A percentile compares a stretch with the other conserved stretches of the same genome.
Conservation (phyloP, 371 early-diverging fungal species). For the Circinella umbellata region DNA sequence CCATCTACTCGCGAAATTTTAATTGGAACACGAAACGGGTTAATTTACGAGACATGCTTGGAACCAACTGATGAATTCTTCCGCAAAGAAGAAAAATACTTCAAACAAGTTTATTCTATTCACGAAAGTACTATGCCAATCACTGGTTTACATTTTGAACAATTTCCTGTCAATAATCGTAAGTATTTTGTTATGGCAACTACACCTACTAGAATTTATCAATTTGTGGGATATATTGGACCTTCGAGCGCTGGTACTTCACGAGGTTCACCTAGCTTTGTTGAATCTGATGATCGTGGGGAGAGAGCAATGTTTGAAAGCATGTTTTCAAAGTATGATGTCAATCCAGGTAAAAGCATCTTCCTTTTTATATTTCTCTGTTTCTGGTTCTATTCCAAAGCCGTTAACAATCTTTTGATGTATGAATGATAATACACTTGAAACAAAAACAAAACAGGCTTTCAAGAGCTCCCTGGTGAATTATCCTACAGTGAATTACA, state of each 20-base stretch:
- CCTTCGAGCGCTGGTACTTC: constrained; percentile 21
- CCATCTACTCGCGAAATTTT: constrained; percentile 80
- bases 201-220: constrained; percentile 84
- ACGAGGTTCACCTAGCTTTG: constrained; percentile 24
- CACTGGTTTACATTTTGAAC: constrained; percentile 79
- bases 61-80: constrained; percentile 84
- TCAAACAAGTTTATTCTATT: constrained; percentile 72
- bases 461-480: constrained; percentile 80
- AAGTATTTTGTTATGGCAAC: constrained; percentile 81
- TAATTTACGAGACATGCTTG: constrained; percentile 85
- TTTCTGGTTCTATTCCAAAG: no score
- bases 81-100: constrained; percentile 79
- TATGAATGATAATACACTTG: no score
- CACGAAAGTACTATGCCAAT: constrained; percentile 70
- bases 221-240: constrained; percentile 77
- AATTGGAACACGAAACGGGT: constrained; percentile 83
- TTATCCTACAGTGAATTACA: constrained; percentile 61
- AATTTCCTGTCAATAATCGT: constrained; percentile 70
- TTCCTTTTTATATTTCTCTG: no score
- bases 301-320: constrained; percentile 64
- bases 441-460: constrained; percentile 41
- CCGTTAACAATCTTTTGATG: no score
- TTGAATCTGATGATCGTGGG: constrained; percentile 32
- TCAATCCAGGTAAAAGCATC: constrained; percentile 48
- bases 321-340: constrained; percentile 66